Evolutionary conservation across 441 rosid genomes (phyloP), one percentile per base, ranked within the genome.

Genomic region (Aleurites moluccanus): DNA sequence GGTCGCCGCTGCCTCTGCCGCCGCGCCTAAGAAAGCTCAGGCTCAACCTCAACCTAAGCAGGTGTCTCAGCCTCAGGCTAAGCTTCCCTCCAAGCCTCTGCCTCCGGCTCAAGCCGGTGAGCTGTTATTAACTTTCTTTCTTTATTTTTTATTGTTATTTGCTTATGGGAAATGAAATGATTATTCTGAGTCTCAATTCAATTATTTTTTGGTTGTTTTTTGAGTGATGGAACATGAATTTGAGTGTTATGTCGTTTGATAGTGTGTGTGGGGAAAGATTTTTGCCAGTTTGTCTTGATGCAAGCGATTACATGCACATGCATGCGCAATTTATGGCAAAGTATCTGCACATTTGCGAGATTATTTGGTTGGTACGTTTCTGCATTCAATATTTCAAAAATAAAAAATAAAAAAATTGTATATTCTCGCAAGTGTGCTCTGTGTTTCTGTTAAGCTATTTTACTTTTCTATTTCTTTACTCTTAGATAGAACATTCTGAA

Each of bases 31-130:
- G 78, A 28, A 85, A 85, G 83, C 88, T 87, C 72, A 68, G 9
- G 14, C 71, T 18, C 77, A 64, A 84, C 83, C 89, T 87, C 28
- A 79, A 79, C 80, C 82, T 74, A 45, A 77, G 67, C 77, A 80
- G 62, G 85, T 79, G 56, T 74, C 84, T 47, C 64, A 82, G 9
- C 73, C 91, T 67, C 72, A 65, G 70, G 83, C 85, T 53, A 86
- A 84, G 85, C 69, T 88, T 30, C 92, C 96, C 3, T 75, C 92
- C 71, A 92, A 90, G 86, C 91, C 96, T 4, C 63, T 49, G 30
- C 94, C 94, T 81, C 94, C 96, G 10, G 62, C 91, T 78, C 89
- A 86, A 83, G 91, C 97, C 74, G 92, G 97, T 89, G 42, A 76
- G 81, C 10, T 65, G 16, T 13, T 71, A 49, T 20, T 63, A 3